phyloP scores from a whole-genome alignment of 192 early-diverging fungal species.

The Mortierella claussenii region DNA sequence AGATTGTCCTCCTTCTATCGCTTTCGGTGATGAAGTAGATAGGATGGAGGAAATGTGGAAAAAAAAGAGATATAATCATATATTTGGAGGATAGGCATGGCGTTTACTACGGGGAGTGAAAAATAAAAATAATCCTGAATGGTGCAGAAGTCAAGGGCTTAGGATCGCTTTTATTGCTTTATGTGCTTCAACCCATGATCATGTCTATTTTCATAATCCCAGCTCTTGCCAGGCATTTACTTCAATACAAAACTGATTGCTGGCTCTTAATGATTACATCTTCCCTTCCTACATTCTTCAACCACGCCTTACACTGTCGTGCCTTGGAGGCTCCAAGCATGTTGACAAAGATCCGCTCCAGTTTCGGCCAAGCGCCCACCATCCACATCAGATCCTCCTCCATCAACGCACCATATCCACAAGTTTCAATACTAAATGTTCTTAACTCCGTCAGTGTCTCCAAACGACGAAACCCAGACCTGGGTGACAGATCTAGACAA shows the following conservation, averaged over 20 bases:
- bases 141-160: too few relatives aligned
- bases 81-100: too few relatives aligned
- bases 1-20: too few relatives aligned
- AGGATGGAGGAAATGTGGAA: too few relatives aligned
- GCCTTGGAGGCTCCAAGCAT: conserved; percentile 12
- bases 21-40: too few relatives aligned
- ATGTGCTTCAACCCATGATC: too few relatives aligned
- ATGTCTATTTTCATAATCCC: too few relatives aligned
- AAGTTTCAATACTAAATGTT: conserved; percentile 27
- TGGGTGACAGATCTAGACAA: conserved; percentile 8
- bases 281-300: conserved; percentile 8
- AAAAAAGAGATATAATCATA: too few relatives aligned
- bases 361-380: conserved; percentile 17
- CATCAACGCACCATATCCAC: conserved; percentile 10
- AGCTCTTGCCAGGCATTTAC: too few relatives aligned
- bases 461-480: conserved; percentile 6
- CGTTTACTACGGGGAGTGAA: too few relatives aligned
- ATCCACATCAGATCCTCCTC: conserved; percentile 21
- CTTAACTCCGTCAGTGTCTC: conserved; percentile 6
- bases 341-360: conserved; percentile 24
- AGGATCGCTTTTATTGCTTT: too few relatives aligned
- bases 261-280: conserved; percentile 15
- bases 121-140: too few relatives aligned
- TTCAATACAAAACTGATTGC: background rate
- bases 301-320: conserved; percentile 10